A percentile compares a stretch with the other conserved stretches of the same genome.
Conservation (phyloP, 306 rosid species). For the Cicer arietinum region DNA sequence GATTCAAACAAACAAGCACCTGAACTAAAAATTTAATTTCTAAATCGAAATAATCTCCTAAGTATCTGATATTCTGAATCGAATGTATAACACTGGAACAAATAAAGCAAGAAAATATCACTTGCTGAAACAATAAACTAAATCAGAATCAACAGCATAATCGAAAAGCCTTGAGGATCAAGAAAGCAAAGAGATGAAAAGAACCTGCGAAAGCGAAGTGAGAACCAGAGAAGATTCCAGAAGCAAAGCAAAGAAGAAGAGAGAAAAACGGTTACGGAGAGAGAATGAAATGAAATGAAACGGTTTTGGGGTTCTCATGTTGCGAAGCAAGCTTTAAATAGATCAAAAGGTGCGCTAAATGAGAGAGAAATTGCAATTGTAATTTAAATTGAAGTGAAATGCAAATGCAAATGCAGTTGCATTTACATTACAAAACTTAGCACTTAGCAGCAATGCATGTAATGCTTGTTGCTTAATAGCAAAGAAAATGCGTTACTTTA, state of each 20-base stretch:
- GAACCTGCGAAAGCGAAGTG: slow-evolving; percentile 48
- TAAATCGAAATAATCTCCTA: slow-evolving; percentile 33
- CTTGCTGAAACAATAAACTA: not conserved
- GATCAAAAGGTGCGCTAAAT: slow-evolving; percentile 38
- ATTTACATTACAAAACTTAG: too few relatives aligned
- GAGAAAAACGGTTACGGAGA: slow-evolving; percentile 35
- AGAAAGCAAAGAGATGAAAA: slow-evolving; percentile 23
- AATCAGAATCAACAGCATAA: not conserved
- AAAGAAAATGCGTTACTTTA: too few relatives aligned
- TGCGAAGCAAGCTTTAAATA: slow-evolving; percentile 49
- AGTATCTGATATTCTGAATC: not conserved
- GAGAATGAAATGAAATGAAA: slow-evolving; percentile 42
- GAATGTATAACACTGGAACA: not conserved
- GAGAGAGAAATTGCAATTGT: too few relatives aligned
- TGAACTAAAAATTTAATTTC: slow-evolving; percentile 44
- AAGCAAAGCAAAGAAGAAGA: slow-evolving; percentile 24
- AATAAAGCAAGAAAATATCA: not conserved
- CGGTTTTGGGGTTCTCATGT: slow-evolving; percentile 57
- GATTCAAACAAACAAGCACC: slow-evolving; percentile 46
- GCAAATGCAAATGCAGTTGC: not conserved
- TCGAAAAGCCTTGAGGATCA: not conserved
- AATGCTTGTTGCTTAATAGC: too few relatives aligned
- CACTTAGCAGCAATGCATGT: too few relatives aligned
- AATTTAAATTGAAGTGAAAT: too few relatives aligned
- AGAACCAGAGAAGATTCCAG: slow-evolving; percentile 25